A percentile compares a stretch with the other conserved stretches of the same genome.
phyloP scores from a whole-genome alignment of 2,329 filamentous ascomycete species.

The Fusarium nematophilum region DNA sequence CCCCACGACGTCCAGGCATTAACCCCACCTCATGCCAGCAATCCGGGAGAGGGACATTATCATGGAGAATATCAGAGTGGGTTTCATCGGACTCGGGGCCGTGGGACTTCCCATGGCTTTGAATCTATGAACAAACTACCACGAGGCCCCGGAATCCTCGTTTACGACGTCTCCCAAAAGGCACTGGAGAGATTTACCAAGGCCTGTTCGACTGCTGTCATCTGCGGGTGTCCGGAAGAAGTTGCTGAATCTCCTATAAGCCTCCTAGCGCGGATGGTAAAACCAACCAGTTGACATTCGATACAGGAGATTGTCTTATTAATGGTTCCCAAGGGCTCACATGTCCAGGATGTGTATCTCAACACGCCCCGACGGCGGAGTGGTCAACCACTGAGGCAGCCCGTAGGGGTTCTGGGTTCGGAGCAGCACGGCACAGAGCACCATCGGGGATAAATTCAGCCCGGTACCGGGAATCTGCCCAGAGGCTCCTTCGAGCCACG shows the following conservation, averaged over 20 bases:
- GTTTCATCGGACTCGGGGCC: slow-evolving; percentile 16
- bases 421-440: slow-evolving; percentile 24
- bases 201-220: neutral
- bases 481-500: slow-evolving; percentile 17
- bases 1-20: neutral
- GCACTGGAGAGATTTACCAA: neutral
- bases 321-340: neutral
- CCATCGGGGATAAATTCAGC: slow-evolving; percentile 21
- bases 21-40: neutral
- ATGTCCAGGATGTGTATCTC: slow-evolving; percentile 10
- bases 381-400: no score
- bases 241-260: neutral
- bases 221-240: neutral
- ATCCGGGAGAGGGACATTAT: no score
- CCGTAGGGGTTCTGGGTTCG: no score
- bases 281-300: neutral
- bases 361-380: no score
- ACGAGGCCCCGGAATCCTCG: neutral
- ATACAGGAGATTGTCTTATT: neutral
- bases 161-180: slow-evolving; percentile 5
- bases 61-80: neutral
- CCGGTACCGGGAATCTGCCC: slow-evolving; percentile 17
- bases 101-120: slow-evolving; percentile 19
- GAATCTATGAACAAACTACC: slow-evolving; percentile 5
- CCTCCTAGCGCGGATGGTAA: no score